phyloP scores from a whole-genome alignment of 2,329 filamentous ascomycete genomes.

The Aspergillus pseudoterreus region DNA sequence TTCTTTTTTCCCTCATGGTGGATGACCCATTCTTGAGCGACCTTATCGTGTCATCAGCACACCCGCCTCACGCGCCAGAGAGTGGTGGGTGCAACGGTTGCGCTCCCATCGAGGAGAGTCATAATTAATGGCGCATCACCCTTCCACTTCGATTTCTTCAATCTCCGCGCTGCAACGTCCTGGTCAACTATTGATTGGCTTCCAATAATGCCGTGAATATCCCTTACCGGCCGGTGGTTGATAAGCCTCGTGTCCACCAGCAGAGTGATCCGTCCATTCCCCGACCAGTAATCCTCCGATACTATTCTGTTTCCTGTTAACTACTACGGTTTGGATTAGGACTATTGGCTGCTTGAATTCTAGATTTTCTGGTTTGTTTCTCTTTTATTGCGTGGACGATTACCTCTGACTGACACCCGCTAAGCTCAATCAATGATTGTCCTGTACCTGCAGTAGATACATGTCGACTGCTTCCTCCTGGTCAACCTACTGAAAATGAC shows the following conservation, averaged over 20 bases:
- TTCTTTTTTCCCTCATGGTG: not conserved
- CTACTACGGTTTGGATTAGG: not conserved
- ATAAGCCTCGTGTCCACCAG: slow-evolving; percentile 22
- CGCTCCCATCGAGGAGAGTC: not conserved
- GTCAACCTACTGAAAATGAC: no score
- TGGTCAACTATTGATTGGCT: slow-evolving; percentile 18
- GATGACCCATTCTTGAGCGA: not conserved
- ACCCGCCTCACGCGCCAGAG: not conserved
- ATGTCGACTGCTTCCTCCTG: not conserved
- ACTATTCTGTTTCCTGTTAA: slow-evolving; percentile 1
- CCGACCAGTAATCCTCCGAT: slow-evolving; percentile 7
- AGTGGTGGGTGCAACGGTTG: not conserved
- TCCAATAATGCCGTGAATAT: slow-evolving; percentile 12
- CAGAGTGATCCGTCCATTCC: not conserved
- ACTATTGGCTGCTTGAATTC: not conserved
- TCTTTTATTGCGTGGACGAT: slow-evolving; percentile 4
- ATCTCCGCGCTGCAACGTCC: not conserved
- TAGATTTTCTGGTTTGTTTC: slow-evolving; percentile 3
- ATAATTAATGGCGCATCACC: not conserved
- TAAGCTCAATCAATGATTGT: not conserved
- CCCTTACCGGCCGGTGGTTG: slow-evolving; percentile 22
- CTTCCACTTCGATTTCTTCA: not conserved
- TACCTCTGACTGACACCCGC: slow-evolving; percentile 4
- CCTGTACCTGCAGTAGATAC: not conserved
- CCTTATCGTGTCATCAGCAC: not conserved